phyloP scores from a whole-genome alignment of 768 basidiomycete species.

The Lactarius deliciosus region DNA sequence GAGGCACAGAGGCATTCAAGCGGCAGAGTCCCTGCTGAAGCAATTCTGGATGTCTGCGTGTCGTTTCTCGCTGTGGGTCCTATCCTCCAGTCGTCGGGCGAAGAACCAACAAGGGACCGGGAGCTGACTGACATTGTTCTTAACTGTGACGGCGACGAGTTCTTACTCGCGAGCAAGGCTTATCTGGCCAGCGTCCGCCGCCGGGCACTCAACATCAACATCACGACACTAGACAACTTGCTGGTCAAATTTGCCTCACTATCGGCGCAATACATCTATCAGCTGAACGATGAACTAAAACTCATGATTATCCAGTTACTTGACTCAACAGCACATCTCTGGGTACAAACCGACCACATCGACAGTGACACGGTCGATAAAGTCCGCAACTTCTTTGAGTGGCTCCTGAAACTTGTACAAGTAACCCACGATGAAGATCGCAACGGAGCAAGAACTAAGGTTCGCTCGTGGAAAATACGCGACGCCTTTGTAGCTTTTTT shows the following conservation, averaged over 20 bases:
- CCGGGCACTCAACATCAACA: conserved; percentile 52
- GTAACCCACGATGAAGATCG: conserved; percentile 17
- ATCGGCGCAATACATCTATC: conserved; percentile 53
- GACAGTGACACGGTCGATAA: conserved; percentile 40
- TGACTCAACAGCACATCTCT: conserved; percentile 60
- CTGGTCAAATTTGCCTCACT: conserved; percentile 54
- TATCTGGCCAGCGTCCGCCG: conserved; percentile 56
- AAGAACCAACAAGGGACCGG: conserved; percentile 61
- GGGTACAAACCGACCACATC: conserved; percentile 41
- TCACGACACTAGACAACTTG: conserved; percentile 51
- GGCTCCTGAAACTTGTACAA: conserved; percentile 49
- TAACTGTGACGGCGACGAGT: conserved; percentile 50
- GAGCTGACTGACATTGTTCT: conserved; percentile 56
- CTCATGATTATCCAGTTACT: conserved; percentile 60
- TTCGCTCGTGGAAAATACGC: conserved; percentile 66
- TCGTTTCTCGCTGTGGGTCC: conserved; percentile 63
- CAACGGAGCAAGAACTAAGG: conserved; percentile 35
- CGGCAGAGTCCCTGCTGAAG: conserved; percentile 36
- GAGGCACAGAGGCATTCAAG: conserved; percentile 35
- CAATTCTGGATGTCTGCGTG: conserved; percentile 53
- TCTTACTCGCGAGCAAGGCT: conserved; percentile 57
- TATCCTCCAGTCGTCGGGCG: conserved; percentile 56
- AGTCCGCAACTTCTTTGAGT: conserved; percentile 50
- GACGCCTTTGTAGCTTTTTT: conserved; percentile 65
- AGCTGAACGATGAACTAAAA: conserved; percentile 52